Conservation (phyloP, 371 early-diverging fungal species). For the Mucor racemosus region DNA sequence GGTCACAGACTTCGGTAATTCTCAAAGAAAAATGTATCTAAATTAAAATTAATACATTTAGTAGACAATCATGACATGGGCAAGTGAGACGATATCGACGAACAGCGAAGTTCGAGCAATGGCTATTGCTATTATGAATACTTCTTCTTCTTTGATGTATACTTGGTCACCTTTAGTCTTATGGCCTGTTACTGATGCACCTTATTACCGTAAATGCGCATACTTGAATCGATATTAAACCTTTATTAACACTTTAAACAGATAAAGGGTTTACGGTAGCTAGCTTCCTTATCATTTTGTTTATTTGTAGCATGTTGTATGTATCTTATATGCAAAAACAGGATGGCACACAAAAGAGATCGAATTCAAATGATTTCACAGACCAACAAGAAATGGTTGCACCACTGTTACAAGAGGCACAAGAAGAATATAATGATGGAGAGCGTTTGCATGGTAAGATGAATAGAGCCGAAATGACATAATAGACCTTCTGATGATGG, state of each 20-base stretch:
- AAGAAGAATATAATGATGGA: conserved; percentile 7
- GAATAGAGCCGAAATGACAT: not conserved
- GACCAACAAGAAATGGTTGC: conserved; percentile 12
- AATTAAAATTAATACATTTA: not conserved
- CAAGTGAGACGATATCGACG: conserved; percentile 48
- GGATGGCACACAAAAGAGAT: conserved; percentile 15
- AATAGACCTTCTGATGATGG: not conserved
- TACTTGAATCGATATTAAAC: not conserved
- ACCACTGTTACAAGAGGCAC: conserved; percentile 16
- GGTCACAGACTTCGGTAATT: conserved; percentile 41
- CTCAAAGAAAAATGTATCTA: not conserved
- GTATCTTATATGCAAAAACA: conserved; percentile 19
- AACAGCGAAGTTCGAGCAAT: conserved; percentile 44
- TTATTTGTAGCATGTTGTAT: conserved; percentile 22
- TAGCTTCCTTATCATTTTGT: conserved; percentile 21
- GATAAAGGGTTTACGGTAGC: conserved; percentile 38
- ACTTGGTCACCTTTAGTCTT: conserved; percentile 46
- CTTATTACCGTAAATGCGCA: conserved; percentile 36
- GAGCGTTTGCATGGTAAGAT: not conserved
- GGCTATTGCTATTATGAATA: conserved; percentile 55
- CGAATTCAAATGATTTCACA: conserved; percentile 4
- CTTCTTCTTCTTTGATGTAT: conserved; percentile 43
- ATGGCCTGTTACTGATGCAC: conserved; percentile 60
- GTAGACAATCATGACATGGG: conserved; percentile 58
- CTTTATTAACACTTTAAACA: not conserved